Base-by-base conservation (phyloP, 2,329 filamentous ascomycete genomes). In the Exophiala bonariae region DNA sequence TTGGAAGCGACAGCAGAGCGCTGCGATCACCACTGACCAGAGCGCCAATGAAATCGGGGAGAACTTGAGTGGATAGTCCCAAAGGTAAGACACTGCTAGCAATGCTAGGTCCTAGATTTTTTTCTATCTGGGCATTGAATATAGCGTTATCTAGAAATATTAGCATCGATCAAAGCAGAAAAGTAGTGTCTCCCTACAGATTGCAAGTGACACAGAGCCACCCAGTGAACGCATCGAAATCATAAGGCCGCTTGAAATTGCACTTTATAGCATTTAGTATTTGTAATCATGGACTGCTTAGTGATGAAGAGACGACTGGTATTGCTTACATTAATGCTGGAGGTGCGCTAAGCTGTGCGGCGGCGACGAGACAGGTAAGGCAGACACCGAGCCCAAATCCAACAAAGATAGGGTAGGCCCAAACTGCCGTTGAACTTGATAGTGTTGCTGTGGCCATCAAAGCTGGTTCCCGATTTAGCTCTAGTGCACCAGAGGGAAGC, bases 331-430 rank as follows among this genome's bases (percentile, higher is more conserved):
- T 52, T 13, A 49, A 14, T 13, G 45, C 32, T 8, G 50, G 37
- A 9, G 50, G 50, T 16, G 50, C 33, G 43, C 42, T 50, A 5
- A 53, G 32, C 30, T 53, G 50, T 14, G 47, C 50, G 5, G 32
- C 41, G 13, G 50, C 41, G 5, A 50, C 33, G n/a, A 53, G 38
- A 30, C 20, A 35, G n/a, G 32, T 39, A 16, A 53, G 39, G 20
- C 38, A 42, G 14, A 44, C 30, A 18, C 39, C 47, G 10, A 53
- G 33, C 2, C 47, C 50, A 7, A 44, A 22, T 19, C 50, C 50
- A 28, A 50, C 28, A 14, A 50, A 33, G 20, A 47, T 33, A 13
- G 40, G 42, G 28, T 49, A 53, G 5, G 41, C 50, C 50, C 50
- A 53, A 9, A 50, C 23, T 4, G 47, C 47, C 3, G n/a, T 50